These are phyloP conservation scores for Talaromyces borbonicus DNA, from an alignment of 495 filamentous ascomycete species.

Conservation along the genomic window DNA sequence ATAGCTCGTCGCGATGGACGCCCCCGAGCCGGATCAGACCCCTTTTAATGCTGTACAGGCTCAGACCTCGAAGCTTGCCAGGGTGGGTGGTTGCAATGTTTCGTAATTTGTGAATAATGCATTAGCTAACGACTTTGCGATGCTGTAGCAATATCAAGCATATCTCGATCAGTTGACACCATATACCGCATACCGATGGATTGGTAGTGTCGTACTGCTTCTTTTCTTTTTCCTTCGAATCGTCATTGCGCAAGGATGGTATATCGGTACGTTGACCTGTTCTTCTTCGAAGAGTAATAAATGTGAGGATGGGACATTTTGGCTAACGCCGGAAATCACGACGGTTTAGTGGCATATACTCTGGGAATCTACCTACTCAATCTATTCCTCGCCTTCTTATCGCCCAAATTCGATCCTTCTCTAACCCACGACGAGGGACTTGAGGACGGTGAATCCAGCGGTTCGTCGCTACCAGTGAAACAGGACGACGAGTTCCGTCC, in stretches of 20 bases:
- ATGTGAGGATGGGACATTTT: too few relatives aligned
- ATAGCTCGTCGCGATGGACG: slow-evolving; percentile 51
- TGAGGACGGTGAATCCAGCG: slow-evolving; percentile 72
- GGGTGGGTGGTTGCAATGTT: slow-evolving; percentile 55
- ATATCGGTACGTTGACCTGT: slow-evolving; percentile 62
- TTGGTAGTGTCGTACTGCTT: slow-evolving; percentile 63
- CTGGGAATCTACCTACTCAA: slow-evolving; percentile 98
- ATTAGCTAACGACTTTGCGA: too few relatives aligned
- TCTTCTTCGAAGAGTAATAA: too few relatives aligned
- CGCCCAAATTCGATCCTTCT: slow-evolving; percentile 97
- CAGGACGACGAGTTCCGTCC: slow-evolving; percentile 94
- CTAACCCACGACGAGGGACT: slow-evolving; percentile 92
- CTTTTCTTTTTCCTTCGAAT: slow-evolving; percentile 80
- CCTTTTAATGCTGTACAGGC: slow-evolving; percentile 77
- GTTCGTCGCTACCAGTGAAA: slow-evolving; percentile 70
- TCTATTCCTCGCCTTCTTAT: slow-evolving; percentile 96
- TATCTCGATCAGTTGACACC: slow-evolving; percentile 89
- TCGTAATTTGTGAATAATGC: too few relatives aligned
- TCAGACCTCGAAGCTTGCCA: slow-evolving; percentile 63
- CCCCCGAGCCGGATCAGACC: slow-evolving; percentile 67
- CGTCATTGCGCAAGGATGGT: slow-evolving; percentile 90
- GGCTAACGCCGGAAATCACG: too few relatives aligned
- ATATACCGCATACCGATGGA: slow-evolving; percentile 80
- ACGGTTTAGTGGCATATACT: slow-evolving; percentile 97
- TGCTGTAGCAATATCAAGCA: slow-evolving; percentile 87